A percentile compares a stretch with the other conserved stretches of the same genome.
Conservation (phyloP, 1,139 yeast genomes). For the Lodderomyces metapsilosis region DNA sequence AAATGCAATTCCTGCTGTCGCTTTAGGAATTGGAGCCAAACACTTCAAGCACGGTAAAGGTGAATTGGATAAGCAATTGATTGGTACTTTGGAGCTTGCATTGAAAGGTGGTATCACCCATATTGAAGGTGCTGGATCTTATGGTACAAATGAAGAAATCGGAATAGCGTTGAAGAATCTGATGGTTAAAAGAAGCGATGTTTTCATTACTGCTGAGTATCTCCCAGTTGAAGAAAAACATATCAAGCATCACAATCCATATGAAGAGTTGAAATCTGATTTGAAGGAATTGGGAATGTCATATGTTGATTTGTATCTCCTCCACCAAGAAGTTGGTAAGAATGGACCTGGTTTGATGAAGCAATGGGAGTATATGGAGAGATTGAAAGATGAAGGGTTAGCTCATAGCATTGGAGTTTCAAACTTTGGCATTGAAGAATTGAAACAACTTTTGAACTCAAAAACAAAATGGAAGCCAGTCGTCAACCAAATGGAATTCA, state of each 20-base stretch:
- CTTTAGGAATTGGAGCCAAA: conserved; percentile 35
- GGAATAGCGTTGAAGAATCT: conserved; percentile 27
- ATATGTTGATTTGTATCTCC: conserved; percentile 50
- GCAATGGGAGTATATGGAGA: conserved; percentile 53
- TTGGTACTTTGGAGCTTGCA: conserved; percentile 25
- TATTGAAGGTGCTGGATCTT: conserved; percentile 39
- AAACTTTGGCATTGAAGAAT: conserved; percentile 49
- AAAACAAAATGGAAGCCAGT: conserved; percentile 52
- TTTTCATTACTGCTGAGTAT: conserved; percentile 56
- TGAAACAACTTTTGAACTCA: conserved; percentile 42
- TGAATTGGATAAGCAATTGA: conserved; percentile 21
- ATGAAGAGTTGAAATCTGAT: conserved; percentile 32
- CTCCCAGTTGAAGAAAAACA: conserved; percentile 18
- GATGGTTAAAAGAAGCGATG: conserved; percentile 37
- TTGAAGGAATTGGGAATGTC: conserved; percentile 34
- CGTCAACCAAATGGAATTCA: conserved; percentile 70
- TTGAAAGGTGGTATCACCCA: conserved; percentile 32
- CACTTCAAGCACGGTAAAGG: conserved; percentile 25
- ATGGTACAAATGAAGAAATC: conserved; percentile 31
- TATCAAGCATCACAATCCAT: conserved; percentile 20
- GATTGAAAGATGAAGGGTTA: conserved; percentile 35
- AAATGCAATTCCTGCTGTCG: conserved; percentile 28
- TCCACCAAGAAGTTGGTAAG: conserved; percentile 43
- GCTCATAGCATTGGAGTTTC: conserved; percentile 57
- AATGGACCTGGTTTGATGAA: conserved; percentile 49